Base-by-base conservation (phyloP, 768 basidiomycete genomes). In the Suillus subluteus region DNA sequence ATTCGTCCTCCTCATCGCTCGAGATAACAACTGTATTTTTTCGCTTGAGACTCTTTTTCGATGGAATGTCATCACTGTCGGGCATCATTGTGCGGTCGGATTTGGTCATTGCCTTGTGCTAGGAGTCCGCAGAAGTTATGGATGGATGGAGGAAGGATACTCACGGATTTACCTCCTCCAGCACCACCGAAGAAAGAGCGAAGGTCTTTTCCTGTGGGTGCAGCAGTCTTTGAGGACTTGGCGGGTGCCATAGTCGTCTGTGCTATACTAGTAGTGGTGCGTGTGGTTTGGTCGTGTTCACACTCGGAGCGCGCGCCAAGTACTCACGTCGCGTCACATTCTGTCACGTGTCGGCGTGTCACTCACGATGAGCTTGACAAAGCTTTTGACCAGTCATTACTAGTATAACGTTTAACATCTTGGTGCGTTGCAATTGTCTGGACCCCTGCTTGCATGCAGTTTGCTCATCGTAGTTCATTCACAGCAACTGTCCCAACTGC, bases 1-100 rank as follows among this genome's bases (percentile, higher is more conserved):
- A 70, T 43, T 78, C 78, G 18, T 81, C 82, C 18, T 82, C 80
- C 30, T 82, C 82, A 38, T 83, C 82, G 2, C 79, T 78, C 15
- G 79, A 62, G 16, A 81, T 55, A 9, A 76, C 72, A 4, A 73
- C 62, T 3, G 68, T 48, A 63, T 78, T 78, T 70, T 79, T 80
- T 32, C 78, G 77, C 62, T 81, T 81, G 44, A 70, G 58, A 9
- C 65, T 63, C 44, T 67, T 62, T 64, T 61, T 62, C 11, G 15
- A 56, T 11, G 73, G 66, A 23, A 69, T 71, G 15, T 71, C 74
- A 32, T 78, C 77, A 46, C 70, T 71, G 44, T 75, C 74, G 8
- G 67, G 55, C 68, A 74, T 74, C 1, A 67, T 52, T 15, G 23
- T 73, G 68, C 64, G 72, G 66, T 67, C 69, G 56, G 50, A 62